Evolutionary conservation across 73 alveolate genomes (phyloP).

Genomic region (Paramecium tetraurelia): DNA sequence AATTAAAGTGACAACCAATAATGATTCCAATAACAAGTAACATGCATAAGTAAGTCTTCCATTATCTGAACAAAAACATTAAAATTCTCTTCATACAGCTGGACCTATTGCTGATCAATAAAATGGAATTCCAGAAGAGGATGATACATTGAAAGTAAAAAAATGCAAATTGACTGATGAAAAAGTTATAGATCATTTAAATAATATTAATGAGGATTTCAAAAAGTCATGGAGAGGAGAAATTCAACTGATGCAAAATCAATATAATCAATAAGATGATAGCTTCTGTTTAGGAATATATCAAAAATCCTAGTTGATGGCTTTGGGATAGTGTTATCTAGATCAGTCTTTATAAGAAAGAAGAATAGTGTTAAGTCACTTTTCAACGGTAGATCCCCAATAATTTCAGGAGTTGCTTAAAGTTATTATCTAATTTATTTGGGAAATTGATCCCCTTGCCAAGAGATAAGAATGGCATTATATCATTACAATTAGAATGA

Average conservation of each 20-base stretch:
- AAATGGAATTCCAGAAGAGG: background rate
- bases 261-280: constrained; percentile 17
- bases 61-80: background rate
- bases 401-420: background rate
- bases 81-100: background rate
- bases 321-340: background rate
- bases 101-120: background rate
- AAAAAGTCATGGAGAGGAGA: background rate
- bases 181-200: background rate
- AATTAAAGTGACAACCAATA: background rate
- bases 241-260: background rate
- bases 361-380: background rate
- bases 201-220: background rate
- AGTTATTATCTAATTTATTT: background rate
- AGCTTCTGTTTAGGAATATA: constrained; percentile 4
- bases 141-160: background rate
- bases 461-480: background rate
- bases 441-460: constrained; percentile 20
- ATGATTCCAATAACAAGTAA: background rate
- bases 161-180: background rate
- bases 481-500: constrained; percentile 4
- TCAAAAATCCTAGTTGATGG: background rate
- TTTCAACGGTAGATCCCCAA: background rate
- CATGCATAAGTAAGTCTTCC: background rate
- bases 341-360: background rate